Percentiles rank a stretch among this genome's conserved stretches.
These are phyloP conservation scores for Lathyrus oleraceus DNA, from an alignment of 306 rosid genomes.

Conservation along the genomic window DNA sequence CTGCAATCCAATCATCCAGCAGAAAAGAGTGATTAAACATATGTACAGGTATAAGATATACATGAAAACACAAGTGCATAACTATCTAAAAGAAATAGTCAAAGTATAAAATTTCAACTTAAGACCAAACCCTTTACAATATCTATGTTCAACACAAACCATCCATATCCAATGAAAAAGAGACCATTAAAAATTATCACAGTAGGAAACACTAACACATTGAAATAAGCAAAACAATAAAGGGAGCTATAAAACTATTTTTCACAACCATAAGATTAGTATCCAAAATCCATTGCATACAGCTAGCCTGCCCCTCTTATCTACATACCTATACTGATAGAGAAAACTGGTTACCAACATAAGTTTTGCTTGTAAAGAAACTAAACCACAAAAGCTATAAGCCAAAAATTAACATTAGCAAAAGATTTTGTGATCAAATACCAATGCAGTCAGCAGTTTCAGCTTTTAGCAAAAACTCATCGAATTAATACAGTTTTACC, in stretches of 20 bases:
- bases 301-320: not conserved
- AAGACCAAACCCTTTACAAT: not conserved
- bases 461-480: constrained; percentile 12
- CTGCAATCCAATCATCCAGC: constrained; percentile 47
- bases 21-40: constrained; percentile 4
- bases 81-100: not conserved
- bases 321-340: not conserved
- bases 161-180: constrained; percentile 12
- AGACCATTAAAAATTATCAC: not conserved
- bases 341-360: not conserved
- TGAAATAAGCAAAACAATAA: not conserved
- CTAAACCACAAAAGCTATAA: constrained; percentile 8
- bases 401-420: not conserved
- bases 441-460: constrained; percentile 6
- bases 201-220: not conserved
- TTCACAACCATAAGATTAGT: not conserved
- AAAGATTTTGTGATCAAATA: not conserved
- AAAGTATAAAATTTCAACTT: not conserved
- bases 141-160: not conserved
- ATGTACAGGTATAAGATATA: not conserved
- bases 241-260: constrained; percentile 1
- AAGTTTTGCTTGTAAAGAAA: constrained; percentile 12
- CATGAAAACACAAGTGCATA: constrained; percentile 18
- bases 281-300: not conserved
- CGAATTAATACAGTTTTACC: constrained; percentile 12